Conservation (phyloP, 1,139 yeast genomes). For the Geotrichum citri-aurantii region DNA sequence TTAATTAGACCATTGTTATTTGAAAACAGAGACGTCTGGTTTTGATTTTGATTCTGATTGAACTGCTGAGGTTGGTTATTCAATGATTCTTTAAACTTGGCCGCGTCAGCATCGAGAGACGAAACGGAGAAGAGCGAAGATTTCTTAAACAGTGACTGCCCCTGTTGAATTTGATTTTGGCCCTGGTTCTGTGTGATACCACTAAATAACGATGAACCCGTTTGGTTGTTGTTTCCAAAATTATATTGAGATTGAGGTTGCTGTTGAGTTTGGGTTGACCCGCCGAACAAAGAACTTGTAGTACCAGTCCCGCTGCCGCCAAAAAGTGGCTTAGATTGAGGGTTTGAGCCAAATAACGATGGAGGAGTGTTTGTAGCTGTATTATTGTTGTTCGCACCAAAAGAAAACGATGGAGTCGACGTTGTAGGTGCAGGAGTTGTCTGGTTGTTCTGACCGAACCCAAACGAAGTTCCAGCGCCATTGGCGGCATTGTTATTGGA, state of each 20-base stretch:
- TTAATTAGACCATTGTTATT: background rate
- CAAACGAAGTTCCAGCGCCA: conserved; percentile 9
- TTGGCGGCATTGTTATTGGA: conserved; percentile 1
- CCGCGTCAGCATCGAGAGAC: conserved; percentile 12
- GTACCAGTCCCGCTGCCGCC: background rate
- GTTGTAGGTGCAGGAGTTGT: background rate
- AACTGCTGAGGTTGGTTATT: background rate
- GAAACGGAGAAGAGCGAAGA: conserved; percentile 12
- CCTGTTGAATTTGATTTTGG: background rate
- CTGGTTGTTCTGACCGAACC: background rate
- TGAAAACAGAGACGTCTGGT: background rate
- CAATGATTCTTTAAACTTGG: conserved; percentile 9
- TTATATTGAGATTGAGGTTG: conserved; percentile 1
- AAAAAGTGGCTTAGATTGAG: background rate
- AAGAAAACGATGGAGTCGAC: background rate
- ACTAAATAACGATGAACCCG: background rate
- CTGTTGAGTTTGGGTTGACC: conserved; percentile 2
- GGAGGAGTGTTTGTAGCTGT: background rate
- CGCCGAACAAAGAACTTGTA: conserved; percentile 1
- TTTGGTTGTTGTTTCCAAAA: background rate
- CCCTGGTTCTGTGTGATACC: background rate
- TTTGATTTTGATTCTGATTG: background rate
- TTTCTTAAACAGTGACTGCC: conserved; percentile 15
- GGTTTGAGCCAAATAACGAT: background rate
- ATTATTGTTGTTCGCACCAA: background rate